Evolutionary conservation across 768 basidiomycete species (phyloP), one percentile per base, ranked within the genome.

Genomic region (Scleroderma bovista): DNA sequence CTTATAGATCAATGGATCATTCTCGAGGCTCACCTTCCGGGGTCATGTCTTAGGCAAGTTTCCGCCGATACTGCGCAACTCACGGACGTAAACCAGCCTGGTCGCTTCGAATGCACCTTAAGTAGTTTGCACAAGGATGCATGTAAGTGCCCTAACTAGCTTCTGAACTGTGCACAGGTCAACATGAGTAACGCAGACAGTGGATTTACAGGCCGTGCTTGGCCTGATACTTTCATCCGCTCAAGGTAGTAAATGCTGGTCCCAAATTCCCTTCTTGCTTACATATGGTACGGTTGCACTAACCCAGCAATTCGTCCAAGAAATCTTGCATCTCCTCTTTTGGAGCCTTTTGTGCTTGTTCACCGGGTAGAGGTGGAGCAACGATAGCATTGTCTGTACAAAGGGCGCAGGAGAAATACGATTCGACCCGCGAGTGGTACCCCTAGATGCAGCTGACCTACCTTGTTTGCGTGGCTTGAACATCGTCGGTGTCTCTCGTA

Each of bases 311-410:
- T 33, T 86, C 84, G 51, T 88, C 86, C 24, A 88, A 65, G 57
- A 85, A 88, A 38, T 80, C 83, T 63, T 88, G 77, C 82, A 88
- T 81, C 46, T 80, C 74, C 33, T 67, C 69, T 56, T 78, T 80
- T n/a, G 75, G 69, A 42, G 63, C 44, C 62, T 74, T 69, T 48
- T 60, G 38, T 5, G 47, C 13, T 17, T 32, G 36, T 20, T 72
- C 71, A 0, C 66, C 65, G 0, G 80, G 81, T 10, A 84, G 68
- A 4, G 78, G 78, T 1, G 83, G 82, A 0, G 81, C 78, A 15
- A 71, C 50, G 29, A 63, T 46, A 3, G 57, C 56, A 56, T 60
- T 65, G 61, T 61, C 73, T 71, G 55, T 49, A 24, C 46, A 48
- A 46, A 11, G 22, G 38, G 7, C 20, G 34, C 23, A 50, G 40